Percentiles rank a stretch among this genome's conserved stretches.
These are phyloP conservation scores for Hamamelis virginiana DNA, from an alignment of 164 flowering plant genomes.

Conservation along the genomic window DNA sequence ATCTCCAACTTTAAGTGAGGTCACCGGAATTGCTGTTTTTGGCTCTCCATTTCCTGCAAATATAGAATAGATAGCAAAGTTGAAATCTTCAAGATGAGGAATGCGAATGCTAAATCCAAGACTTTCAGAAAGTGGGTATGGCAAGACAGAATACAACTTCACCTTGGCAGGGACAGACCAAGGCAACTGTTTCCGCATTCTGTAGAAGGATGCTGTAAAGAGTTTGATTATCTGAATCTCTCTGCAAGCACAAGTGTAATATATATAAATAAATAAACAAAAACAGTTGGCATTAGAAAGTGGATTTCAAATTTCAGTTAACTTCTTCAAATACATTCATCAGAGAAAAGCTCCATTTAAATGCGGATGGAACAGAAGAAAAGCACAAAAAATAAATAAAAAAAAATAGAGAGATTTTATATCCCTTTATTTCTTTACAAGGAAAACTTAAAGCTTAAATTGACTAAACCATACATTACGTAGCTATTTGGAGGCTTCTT, in stretches of 20 bases:
- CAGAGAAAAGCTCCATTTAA: too few relatives aligned
- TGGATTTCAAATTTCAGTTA: too few relatives aligned
- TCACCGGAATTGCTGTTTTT: slow-evolving; percentile 62
- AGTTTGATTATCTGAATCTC: slow-evolving; percentile 38
- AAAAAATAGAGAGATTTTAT: too few relatives aligned
- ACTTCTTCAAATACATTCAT: too few relatives aligned
- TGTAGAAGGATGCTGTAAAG: slow-evolving; percentile 71
- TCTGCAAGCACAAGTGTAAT: slow-evolving; percentile 23
- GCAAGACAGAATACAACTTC: slow-evolving; percentile 28
- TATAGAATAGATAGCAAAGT: background rate
- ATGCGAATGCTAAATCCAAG: background rate
- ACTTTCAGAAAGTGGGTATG: too few relatives aligned
- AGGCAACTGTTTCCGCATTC: slow-evolving; percentile 90
- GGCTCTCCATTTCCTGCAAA: slow-evolving; percentile 40
- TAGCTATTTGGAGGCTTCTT: too few relatives aligned
- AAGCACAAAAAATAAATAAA: too few relatives aligned
- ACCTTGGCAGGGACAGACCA: slow-evolving; percentile 58
- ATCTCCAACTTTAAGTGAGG: slow-evolving; percentile 80
- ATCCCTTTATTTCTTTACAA: too few relatives aligned
- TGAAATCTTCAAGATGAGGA: background rate
- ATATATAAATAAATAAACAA: background rate
- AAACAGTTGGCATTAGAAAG: too few relatives aligned
- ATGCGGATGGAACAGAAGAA: too few relatives aligned
- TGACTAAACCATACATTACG: too few relatives aligned
- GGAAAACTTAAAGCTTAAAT: too few relatives aligned